Evolutionary conservation across 352 stramenopile species (phyloP), one percentile per base, ranked within the genome.

Genomic region (Thalassiosira livingstoniorum): DNA sequence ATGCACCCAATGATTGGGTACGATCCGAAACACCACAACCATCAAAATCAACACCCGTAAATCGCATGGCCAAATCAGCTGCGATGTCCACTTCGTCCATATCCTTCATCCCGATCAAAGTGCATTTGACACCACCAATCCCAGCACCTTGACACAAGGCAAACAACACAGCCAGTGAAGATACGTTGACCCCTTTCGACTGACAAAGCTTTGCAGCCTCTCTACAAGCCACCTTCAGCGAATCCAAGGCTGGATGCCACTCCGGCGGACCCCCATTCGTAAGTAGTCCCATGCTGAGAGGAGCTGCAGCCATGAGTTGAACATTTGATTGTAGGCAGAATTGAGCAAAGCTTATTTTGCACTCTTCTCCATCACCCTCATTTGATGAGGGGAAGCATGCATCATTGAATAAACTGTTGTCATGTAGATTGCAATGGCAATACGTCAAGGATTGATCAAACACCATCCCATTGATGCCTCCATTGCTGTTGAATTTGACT

Each of bases 201-300:
- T 74, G 1, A 47, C 84, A 91, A 45, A 90, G 55, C 4, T 75
- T 39, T 18, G 69, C 79, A 25, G 88, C 90, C 25, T 75, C 4
- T 13, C 23, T 53, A 75, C 90, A 94, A 21, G 91, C 89, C 29
- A 86, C 35, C 80, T 93, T 91, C n/a, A 95, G 45, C 7, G 55
- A 55, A 34, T 18, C 35, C 35, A 61, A 75, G 5, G 92, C 93
- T 21, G 93, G 93, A 89, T 96, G 93, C 93, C 93, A 96, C 7
- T 53, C 66, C 0, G 85, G 85, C 51, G 90, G 91, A 69, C 75
- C 81, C 51, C 68, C 69, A 2, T 76, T 39, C 21, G 91, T 95
- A 23, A 96, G 85, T 10, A 96, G 84, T 64, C 92, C 91, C 93
- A 96, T 96, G 18, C 88, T 94, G 2, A 96, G 72, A 0, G 93